Base-by-base conservation (phyloP, 306 rosid species). In the Purshia tridentata region DNA sequence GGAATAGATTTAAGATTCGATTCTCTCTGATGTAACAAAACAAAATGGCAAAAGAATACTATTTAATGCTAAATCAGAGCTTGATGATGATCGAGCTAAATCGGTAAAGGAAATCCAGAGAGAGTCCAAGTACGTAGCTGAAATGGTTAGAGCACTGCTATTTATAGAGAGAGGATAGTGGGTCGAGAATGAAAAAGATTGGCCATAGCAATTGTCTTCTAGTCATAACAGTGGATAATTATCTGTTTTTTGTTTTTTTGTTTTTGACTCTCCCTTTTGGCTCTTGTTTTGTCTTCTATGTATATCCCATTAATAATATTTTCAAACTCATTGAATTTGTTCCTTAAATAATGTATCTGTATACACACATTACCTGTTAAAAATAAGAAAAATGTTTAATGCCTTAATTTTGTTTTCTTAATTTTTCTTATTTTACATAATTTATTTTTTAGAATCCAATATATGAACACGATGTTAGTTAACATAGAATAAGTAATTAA, bases 151-250 rank as follows among this genome's bases (percentile, higher is more conserved):
- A 58, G 67, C 19, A 42, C 57, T 22, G 29, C 49, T 22, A 76
- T 81, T 65, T 81, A 81, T 81, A 72, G 77, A 10, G 51, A 40
- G 1, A 52, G 54, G 40, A 18, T 53, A 55, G 69, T 56, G 80
- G 69, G 61, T 62, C 8, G 68, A 61, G 53, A 42, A 69, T 19
- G 45, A 59, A 37, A 48, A 52, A 54, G 3, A 16, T 16, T 69
- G 40, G 51, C 14, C 51, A 42, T 11, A 67, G 23, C 47, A 9
- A 5, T 71, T 62, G 73, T 56, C 42, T 53, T 49, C 22, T 67
- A 70, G 74, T 41, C 15, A 12, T 55, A 44, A 50, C 66, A 12
- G 54, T 54, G 10, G 54, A 70, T 42, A 29, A 29, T 29, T 22
- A 55, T 70, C 16, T 15, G 10, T 19, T 22, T 51, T 57, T 53